Conservation (phyloP, 768 basidiomycete species). For the Sporobolomyces pararoseus region DNA sequence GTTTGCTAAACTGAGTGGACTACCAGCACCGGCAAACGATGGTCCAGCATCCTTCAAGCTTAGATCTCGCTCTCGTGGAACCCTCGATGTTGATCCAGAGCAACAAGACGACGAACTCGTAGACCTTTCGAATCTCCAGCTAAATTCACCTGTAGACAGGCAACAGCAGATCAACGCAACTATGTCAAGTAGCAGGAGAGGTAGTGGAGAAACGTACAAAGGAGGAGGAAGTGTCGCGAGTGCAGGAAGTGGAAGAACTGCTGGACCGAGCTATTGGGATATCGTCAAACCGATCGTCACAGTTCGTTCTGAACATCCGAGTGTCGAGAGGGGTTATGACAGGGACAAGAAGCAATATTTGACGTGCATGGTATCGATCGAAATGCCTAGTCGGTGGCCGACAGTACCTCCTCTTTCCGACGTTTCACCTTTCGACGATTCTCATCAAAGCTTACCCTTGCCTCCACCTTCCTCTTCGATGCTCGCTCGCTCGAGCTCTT, state of each 20-base stretch:
- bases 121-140: slow-evolving; percentile 49
- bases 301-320: slow-evolving; percentile 85
- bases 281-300: slow-evolving; percentile 89
- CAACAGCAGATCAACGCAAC: slow-evolving; percentile 11
- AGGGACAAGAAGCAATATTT: slow-evolving; percentile 66
- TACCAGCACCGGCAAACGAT: slow-evolving; percentile 56
- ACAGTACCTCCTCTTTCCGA: slow-evolving; percentile 1
- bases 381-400: slow-evolving; percentile 72
- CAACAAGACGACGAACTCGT: slow-evolving; percentile 85
- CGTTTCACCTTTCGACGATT: not conserved
- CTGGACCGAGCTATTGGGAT: slow-evolving; percentile 50
- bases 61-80: slow-evolving; percentile 42
- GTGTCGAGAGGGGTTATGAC: slow-evolving; percentile 66
- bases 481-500: not conserved
- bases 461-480: not conserved
- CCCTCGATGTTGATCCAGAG: slow-evolving; percentile 51
- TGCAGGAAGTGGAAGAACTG: slow-evolving; percentile 50
- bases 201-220: slow-evolving; percentile 26
- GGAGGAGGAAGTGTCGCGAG: slow-evolving; percentile 42
- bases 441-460: not conserved
- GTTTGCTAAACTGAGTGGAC: slow-evolving; percentile 86
- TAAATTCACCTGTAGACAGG: not conserved
- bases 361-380: slow-evolving; percentile 89
- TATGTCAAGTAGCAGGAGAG: not conserved
- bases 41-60: slow-evolving; percentile 48